Conservation (phyloP, 495 filamentous ascomycete genomes). For the Jackrogersella minutella region DNA sequence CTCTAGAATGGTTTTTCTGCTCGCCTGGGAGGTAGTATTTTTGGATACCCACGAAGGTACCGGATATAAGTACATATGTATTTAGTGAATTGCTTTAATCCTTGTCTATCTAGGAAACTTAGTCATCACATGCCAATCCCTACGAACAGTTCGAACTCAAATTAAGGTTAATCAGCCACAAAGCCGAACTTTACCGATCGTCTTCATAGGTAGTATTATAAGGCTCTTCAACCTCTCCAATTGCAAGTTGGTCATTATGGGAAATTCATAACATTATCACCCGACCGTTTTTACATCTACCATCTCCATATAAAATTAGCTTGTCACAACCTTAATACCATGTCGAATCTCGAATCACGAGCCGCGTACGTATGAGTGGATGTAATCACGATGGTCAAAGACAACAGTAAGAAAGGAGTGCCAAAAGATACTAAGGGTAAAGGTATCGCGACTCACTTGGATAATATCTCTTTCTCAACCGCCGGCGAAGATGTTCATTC, state of each 20-base stretch:
- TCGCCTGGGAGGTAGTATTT: no score
- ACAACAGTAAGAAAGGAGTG: not conserved
- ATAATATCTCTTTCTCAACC: slow-evolving; percentile 2
- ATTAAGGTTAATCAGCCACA: slow-evolving; percentile 4
- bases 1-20: no score
- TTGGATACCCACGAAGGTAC: not conserved
- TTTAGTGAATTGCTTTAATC: not conserved
- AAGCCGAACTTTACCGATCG: slow-evolving; percentile 30
- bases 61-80: not conserved
- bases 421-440: slow-evolving; percentile 25
- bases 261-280: not conserved
- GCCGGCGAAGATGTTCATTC: not conserved
- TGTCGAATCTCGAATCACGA: not conserved
- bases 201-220: no score
- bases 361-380: not conserved
- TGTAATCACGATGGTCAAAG: slow-evolving; percentile 18
- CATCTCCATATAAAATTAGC: not conserved
- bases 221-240: not conserved
- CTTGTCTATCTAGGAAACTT: slow-evolving; percentile 11
- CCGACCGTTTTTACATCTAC: not conserved
- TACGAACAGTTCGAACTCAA: not conserved
- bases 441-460: slow-evolving; percentile 11
- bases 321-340: not conserved
- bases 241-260: no score
- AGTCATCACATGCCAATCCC: slow-evolving; percentile 27